These are phyloP conservation scores for Ashbya aceris DNA, from an alignment of 1,139 yeast species.

Conservation along the genomic window DNA sequence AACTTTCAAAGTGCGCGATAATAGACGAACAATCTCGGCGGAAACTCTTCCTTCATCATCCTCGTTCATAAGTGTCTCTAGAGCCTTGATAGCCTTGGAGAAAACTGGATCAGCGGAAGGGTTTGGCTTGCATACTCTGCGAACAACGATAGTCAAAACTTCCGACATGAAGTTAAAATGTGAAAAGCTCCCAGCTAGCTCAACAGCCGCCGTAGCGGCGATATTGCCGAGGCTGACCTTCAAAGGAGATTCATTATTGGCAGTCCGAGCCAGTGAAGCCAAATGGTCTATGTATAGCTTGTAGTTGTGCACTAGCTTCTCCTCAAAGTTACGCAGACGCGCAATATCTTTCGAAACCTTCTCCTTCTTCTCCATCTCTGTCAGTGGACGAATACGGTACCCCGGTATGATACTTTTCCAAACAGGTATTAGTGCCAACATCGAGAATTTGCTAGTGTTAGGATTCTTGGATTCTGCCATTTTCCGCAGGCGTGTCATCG, in stretches of 20 bases:
- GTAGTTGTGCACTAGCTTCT: conserved; percentile 60
- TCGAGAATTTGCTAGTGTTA: conserved; percentile 62
- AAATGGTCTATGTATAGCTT: conserved; percentile 56
- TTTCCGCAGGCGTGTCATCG: conserved; percentile 60
- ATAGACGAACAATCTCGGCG: conserved; percentile 55
- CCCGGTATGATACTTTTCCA: conserved; percentile 84
- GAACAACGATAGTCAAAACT: conserved; percentile 54
- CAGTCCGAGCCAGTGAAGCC: conserved; percentile 31
- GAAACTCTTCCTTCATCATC: conserved; percentile 75
- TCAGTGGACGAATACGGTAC: conserved; percentile 72
- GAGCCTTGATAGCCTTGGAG: conserved; percentile 49
- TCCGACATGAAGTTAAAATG: conserved; percentile 77
- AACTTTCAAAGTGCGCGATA: conserved; percentile 62
- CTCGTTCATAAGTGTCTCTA: conserved; percentile 61
- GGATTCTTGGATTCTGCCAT: conserved; percentile 62
- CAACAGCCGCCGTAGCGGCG: conserved; percentile 56
- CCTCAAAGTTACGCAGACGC: conserved; percentile 69
- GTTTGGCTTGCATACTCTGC: conserved; percentile 54
- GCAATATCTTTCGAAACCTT: conserved; percentile 78
- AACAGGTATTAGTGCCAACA: conserved; percentile 73
- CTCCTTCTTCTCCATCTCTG: conserved; percentile 72
- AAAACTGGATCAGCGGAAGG: conserved; percentile 40
- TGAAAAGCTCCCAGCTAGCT: conserved; percentile 56
- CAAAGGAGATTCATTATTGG: conserved; percentile 33
- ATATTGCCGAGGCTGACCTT: conserved; percentile 31